Evolutionary conservation across 176 grass and related monocot species (phyloP).

Genomic region (Tuctoria greenei): DNA sequence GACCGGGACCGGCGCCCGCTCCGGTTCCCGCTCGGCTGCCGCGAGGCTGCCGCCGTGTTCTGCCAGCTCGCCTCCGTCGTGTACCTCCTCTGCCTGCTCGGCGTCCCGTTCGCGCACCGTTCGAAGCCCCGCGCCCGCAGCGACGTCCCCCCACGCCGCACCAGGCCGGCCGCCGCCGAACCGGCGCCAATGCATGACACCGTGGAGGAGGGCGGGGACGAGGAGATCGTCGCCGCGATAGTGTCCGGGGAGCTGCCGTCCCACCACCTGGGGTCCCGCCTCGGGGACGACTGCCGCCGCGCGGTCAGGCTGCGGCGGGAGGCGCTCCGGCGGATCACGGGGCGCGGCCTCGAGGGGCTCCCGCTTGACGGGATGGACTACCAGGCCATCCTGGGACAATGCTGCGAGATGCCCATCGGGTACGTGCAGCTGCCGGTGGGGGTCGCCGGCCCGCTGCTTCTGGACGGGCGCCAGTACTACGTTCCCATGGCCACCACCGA

Average conservation of each 20-base stretch:
- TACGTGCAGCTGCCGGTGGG: slow-evolving; percentile 68
- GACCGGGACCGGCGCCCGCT: slow-evolving; percentile 34
- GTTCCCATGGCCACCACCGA: slow-evolving; percentile 77
- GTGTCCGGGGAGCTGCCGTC: slow-evolving; percentile 48
- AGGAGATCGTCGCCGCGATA: slow-evolving; percentile 59
- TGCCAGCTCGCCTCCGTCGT: slow-evolving; percentile 52
- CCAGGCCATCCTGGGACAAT: slow-evolving; percentile 58
- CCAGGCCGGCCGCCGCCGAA: background rate
- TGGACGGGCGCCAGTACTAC: slow-evolving; percentile 55
- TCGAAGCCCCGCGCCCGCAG: slow-evolving; percentile 8
- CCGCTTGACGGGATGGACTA: slow-evolving; percentile 71
- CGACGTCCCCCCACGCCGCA: background rate
- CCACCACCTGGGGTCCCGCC: slow-evolving; percentile 47
- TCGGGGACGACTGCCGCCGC: slow-evolving; percentile 55
- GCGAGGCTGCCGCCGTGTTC: slow-evolving; percentile 50
- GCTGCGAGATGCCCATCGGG: slow-evolving; percentile 73
- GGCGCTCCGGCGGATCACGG: slow-evolving; percentile 57
- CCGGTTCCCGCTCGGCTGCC: slow-evolving; percentile 46
- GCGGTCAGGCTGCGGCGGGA: slow-evolving; percentile 60
- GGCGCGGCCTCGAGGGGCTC: slow-evolving; percentile 58
- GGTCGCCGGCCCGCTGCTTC: slow-evolving; percentile 62
- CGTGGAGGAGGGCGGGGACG: slow-evolving; percentile 44
- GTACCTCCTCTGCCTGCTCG: slow-evolving; percentile 55
- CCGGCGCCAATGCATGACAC: slow-evolving; percentile 35
- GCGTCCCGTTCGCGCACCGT: slow-evolving; percentile 25